A percentile compares a stretch with the other conserved stretches of the same genome.
Evolutionary conservation across 164 flowering plant genomes (phyloP).

Genomic region (Cinnamomum chago): DNA sequence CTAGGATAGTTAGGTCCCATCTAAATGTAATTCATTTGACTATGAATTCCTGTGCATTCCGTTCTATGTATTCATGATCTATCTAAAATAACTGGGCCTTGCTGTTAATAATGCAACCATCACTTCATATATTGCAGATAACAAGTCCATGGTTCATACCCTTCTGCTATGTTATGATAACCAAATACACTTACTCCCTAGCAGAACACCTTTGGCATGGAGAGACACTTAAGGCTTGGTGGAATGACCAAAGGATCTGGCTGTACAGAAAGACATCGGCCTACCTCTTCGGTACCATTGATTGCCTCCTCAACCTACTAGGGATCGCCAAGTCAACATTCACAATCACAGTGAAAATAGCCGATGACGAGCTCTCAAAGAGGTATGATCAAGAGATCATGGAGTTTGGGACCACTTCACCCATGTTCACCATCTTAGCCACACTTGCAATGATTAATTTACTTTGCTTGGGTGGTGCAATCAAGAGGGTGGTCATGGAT

Average conservation of each 20-base stretch:
- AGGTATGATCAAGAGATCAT: constrained; percentile 57
- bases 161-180: constrained; percentile 39
- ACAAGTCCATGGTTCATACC: constrained; percentile 68
- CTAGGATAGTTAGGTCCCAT: too few species aligned
- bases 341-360: constrained; percentile 45
- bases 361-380: constrained; percentile 39
- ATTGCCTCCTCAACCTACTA: constrained; percentile 29
- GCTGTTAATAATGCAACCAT: background rate
- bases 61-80: too few species aligned
- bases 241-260: constrained; percentile 76
- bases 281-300: constrained; percentile 46
- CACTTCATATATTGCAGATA: constrained; percentile 25
- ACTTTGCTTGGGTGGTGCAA: constrained; percentile 31
- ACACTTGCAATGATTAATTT: constrained; percentile 57
- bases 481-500: constrained; percentile 17
- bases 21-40: background rate
- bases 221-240: constrained; percentile 60
- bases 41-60: background rate
- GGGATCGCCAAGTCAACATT: constrained; percentile 44
- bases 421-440: constrained; percentile 50
- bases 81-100: background rate
- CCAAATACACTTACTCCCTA: constrained; percentile 26
- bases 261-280: constrained; percentile 54
- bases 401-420: constrained; percentile 62
- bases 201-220: constrained; percentile 39